A percentile compares a stretch with the other conserved stretches of the same genome.
Evolutionary conservation across 768 basidiomycete species (phyloP).

Genomic region (Lentinula aciculospora): DNA sequence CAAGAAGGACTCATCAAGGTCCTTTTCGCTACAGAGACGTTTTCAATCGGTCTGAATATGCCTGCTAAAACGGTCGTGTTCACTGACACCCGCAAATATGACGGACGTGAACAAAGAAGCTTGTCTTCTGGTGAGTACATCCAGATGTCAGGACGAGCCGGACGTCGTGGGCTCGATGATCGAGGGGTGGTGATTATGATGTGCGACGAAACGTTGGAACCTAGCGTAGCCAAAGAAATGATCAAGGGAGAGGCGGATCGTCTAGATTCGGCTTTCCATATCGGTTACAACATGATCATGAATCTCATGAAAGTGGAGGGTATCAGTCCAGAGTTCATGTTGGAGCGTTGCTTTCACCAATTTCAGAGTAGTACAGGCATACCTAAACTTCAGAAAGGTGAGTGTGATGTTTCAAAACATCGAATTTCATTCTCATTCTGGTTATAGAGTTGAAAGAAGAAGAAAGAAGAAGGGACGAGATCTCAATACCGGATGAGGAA

Average conservation of each 20-base stretch:
- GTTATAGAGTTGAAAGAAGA: slow-evolving; percentile 65
- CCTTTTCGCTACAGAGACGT: slow-evolving; percentile 97
- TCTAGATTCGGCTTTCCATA: slow-evolving; percentile 95
- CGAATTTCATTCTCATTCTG: not conserved
- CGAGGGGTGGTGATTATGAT: slow-evolving; percentile 99
- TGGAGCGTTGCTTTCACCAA: slow-evolving; percentile 96
- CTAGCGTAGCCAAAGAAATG: slow-evolving; percentile 88
- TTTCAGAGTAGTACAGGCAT: slow-evolving; percentile 95
- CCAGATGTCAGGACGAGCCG: slow-evolving; percentile 98
- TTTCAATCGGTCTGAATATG: slow-evolving; percentile 98
- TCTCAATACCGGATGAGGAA: slow-evolving; percentile 78
- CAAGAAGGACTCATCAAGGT: slow-evolving; percentile 98
- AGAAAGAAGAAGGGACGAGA: slow-evolving; percentile 58
- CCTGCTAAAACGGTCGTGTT: slow-evolving; percentile 99
- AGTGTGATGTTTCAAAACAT: slow-evolving; percentile 7
- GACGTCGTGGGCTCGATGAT: slow-evolving; percentile 94
- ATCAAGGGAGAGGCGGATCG: slow-evolving; percentile 97
- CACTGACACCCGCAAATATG: slow-evolving; percentile 91
- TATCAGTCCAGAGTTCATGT: slow-evolving; percentile 96
- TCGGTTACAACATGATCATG: slow-evolving; percentile 98
- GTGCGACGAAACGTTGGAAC: slow-evolving; percentile 98
- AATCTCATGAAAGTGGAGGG: slow-evolving; percentile 99
- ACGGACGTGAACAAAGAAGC: slow-evolving; percentile 91
- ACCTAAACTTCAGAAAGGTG: slow-evolving; percentile 81
- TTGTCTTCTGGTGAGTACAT: slow-evolving; percentile 96